These are phyloP conservation scores for Magnusiomyces tetraspermus DNA, from an alignment of 1,139 yeast genomes.

Conservation along the genomic window DNA sequence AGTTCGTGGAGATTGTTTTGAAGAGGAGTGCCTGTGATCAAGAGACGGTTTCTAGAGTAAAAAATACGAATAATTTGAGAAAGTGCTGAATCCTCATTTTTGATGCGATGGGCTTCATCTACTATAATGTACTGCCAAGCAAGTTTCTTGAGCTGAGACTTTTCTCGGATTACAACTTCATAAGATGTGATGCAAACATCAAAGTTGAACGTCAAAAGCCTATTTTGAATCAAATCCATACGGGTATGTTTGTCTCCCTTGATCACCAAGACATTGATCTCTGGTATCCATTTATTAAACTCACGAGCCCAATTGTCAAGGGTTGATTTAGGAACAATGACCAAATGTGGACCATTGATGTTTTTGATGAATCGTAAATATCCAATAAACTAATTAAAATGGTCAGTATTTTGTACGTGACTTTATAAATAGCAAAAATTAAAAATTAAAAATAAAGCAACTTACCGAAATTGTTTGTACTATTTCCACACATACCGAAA, in stretches of 20 bases:
- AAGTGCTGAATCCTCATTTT: slow-evolving; percentile 83
- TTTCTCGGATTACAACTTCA: slow-evolving; percentile 88
- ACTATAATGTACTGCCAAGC: slow-evolving; percentile 92
- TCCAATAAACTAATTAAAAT: slow-evolving; percentile 85
- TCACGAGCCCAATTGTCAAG: slow-evolving; percentile 94
- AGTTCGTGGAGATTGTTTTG: slow-evolving; percentile 91
- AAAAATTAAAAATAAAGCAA: neutral
- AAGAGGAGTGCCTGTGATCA: slow-evolving; percentile 92
- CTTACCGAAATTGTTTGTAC: slow-evolving; percentile 2
- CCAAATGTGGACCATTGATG: slow-evolving; percentile 80
- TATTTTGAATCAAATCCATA: slow-evolving; percentile 46
- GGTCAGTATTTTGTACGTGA: slow-evolving; percentile 29
- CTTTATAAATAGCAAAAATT: no score
- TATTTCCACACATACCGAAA: no score
- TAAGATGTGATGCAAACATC: slow-evolving; percentile 86
- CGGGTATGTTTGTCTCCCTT: slow-evolving; percentile 85
- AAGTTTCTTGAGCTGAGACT: slow-evolving; percentile 66
- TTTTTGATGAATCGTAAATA: slow-evolving; percentile 68
- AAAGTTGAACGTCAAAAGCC: slow-evolving; percentile 62
- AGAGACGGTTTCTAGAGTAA: slow-evolving; percentile 70
- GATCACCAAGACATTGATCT: slow-evolving; percentile 73
- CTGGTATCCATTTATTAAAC: slow-evolving; percentile 92
- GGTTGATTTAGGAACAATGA: slow-evolving; percentile 91
- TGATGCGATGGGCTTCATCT: slow-evolving; percentile 95
- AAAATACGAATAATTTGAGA: slow-evolving; percentile 87